phyloP scores from a whole-genome alignment of 305 asterid species.

The Euphrasia arctica region DNA sequence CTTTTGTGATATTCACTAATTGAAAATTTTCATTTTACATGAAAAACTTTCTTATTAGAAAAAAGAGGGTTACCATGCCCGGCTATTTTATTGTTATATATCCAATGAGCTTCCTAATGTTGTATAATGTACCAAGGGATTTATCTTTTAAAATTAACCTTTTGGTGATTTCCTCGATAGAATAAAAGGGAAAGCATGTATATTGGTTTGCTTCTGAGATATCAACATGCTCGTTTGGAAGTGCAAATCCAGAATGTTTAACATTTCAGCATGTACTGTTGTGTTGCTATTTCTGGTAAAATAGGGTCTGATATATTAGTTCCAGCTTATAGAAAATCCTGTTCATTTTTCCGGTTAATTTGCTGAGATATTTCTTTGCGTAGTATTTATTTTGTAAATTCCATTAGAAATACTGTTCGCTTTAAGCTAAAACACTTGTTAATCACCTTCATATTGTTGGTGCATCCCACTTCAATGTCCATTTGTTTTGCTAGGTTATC shows the following conservation, averaged over 20 bases:
- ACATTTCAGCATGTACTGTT: not conserved
- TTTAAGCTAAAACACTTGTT: constrained; percentile 1
- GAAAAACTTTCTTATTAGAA: not conserved
- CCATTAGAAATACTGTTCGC: not conserved
- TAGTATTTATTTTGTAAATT: not conserved
- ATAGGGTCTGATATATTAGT: not conserved
- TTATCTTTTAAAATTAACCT: not conserved
- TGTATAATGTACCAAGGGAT: constrained; percentile 6
- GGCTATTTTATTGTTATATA: constrained; percentile 3
- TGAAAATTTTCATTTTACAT: not conserved
- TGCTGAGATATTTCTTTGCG: not conserved
- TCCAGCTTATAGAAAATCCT: not conserved
- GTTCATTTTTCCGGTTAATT: not conserved
- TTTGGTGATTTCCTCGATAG: not conserved
- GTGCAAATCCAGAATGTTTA: not conserved
- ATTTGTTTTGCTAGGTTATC: constrained; percentile 62
- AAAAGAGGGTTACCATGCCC: too few species aligned
- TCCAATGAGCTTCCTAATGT: constrained; percentile 15
- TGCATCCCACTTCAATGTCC: constrained; percentile 14
- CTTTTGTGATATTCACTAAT: not conserved
- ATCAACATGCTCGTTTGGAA: not conserved
- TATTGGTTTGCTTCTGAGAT: not conserved
- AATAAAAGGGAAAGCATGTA: too few species aligned
- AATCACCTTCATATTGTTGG: constrained; percentile 6
- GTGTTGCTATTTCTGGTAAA: not conserved